A percentile compares a stretch with the other conserved stretches of the same genome.
phyloP scores from a whole-genome alignment of 2,329 filamentous ascomycete genomes.

The Ceratocystis cacaofunesta region DNA sequence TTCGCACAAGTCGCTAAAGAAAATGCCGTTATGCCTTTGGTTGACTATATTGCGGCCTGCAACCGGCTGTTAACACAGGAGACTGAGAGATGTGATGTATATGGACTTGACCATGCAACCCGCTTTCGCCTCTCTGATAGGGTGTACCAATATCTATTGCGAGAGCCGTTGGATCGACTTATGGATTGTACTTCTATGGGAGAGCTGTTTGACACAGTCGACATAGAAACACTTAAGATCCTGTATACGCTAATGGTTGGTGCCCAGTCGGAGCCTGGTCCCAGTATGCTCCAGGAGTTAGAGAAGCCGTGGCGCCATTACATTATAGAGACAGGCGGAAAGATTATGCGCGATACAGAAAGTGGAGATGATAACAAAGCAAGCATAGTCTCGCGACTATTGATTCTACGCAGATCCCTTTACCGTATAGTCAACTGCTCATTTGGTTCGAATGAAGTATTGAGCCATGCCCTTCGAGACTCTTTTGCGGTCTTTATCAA shows the following conservation, averaged over 20 bases:
- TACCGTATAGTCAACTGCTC: constrained; percentile 63
- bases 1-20: constrained; percentile 55
- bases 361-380: constrained; percentile 65
- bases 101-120: constrained; percentile 70
- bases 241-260: constrained; percentile 60
- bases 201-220: constrained; percentile 56
- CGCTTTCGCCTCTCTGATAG: constrained; percentile 59
- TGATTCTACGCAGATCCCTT: constrained; percentile 65
- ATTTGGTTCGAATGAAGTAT: constrained; percentile 61
- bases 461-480: constrained; percentile 67
- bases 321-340: constrained; percentile 58
- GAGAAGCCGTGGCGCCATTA: constrained; percentile 63
- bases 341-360: constrained; percentile 66
- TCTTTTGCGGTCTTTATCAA: constrained; percentile 88
- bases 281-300: constrained; percentile 54
- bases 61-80: constrained; percentile 57
- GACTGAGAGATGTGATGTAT: constrained; percentile 60
- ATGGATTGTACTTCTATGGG: constrained; percentile 52
- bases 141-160: constrained; percentile 59
- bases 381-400: constrained; percentile 71
- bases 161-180: constrained; percentile 49
- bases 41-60: constrained; percentile 60
- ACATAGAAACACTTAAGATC: constrained; percentile 54
- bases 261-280: constrained; percentile 28
- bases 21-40: constrained; percentile 48